Conservation (phyloP, 1,139 yeast species). For the Zygoascus hellenicus region DNA sequence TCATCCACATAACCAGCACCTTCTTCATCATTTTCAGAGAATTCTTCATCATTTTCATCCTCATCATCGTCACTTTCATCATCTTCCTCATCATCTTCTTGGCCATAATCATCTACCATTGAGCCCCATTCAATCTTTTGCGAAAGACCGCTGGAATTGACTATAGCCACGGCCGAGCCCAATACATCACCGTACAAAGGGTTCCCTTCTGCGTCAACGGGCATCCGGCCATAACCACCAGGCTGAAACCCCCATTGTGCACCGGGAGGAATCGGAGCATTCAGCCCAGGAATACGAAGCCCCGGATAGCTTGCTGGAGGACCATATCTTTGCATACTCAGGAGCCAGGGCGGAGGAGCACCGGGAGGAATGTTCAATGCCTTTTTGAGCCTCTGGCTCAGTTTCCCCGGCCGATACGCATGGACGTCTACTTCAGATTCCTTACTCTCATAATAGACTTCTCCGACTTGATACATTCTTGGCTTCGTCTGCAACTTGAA, state of each 20-base stretch:
- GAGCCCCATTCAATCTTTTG: slow-evolving; percentile 30
- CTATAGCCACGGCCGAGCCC: slow-evolving; percentile 24
- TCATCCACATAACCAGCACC: slow-evolving; percentile 27
- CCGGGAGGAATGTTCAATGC: slow-evolving; percentile 69
- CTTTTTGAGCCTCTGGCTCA: slow-evolving; percentile 51
- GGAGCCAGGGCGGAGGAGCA: slow-evolving; percentile 77
- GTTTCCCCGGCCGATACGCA: slow-evolving; percentile 58
- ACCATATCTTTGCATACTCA: slow-evolving; percentile 64
- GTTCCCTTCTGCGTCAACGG: slow-evolving; percentile 30
- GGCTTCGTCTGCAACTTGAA: slow-evolving; percentile 79
- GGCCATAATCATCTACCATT: slow-evolving; percentile 29
- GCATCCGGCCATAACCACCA: slow-evolving; percentile 41
- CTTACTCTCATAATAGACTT: slow-evolving; percentile 72
- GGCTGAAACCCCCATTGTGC: slow-evolving; percentile 39
- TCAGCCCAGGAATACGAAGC: slow-evolving; percentile 52
- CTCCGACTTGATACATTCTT: slow-evolving; percentile 61
- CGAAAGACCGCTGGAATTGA: slow-evolving; percentile 13
- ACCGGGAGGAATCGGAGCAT: slow-evolving; percentile 38
- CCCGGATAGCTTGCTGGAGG: slow-evolving; percentile 81
- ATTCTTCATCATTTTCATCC: slow-evolving; percentile 24
- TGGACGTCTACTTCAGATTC: slow-evolving; percentile 46
- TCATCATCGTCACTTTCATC: slow-evolving; percentile 31
- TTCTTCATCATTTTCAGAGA: slow-evolving; percentile 17
- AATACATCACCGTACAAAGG: slow-evolving; percentile 38
- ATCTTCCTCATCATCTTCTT: slow-evolving; percentile 30